Conservation (phyloP, 306 rosid species). For the Cicer yamashitae region DNA sequence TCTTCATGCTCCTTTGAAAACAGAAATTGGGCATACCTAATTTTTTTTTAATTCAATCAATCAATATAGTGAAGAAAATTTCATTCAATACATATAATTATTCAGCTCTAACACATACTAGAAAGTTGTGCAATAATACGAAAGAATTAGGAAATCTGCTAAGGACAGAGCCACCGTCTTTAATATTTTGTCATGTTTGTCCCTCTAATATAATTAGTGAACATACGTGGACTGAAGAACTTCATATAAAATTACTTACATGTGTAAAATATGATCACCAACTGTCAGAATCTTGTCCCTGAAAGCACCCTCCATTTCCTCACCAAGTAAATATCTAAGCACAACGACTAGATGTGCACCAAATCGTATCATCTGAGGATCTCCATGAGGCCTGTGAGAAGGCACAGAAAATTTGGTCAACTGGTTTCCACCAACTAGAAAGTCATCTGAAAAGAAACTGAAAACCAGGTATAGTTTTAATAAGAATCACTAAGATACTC, state of each 20-base stretch:
- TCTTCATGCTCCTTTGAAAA: conserved; percentile 96
- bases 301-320: conserved; percentile 76
- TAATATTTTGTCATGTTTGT: conserved; percentile 2
- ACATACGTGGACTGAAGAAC: conserved; percentile 1
- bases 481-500: neutral
- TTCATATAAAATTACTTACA: conserved; percentile 68
- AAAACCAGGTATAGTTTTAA: conserved; percentile 5
- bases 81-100: conserved; percentile 34
- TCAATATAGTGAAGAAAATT: conserved; percentile 23
- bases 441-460: conserved; percentile 15
- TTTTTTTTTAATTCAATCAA: conserved; percentile 39
- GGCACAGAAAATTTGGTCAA: conserved; percentile 41
- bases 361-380: conserved; percentile 96
- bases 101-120: conserved; percentile 26
- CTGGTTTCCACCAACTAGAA: conserved; percentile 41
- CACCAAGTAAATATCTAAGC: conserved; percentile 81
- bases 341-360: conserved; percentile 98
- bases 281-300: conserved; percentile 79
- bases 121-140: conserved; percentile 35
- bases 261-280: conserved; percentile 93
- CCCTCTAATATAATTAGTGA: conserved; percentile 29
- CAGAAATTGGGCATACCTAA: conserved; percentile 95
- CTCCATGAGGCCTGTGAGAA: conserved; percentile 81
- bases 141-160: conserved; percentile 32
- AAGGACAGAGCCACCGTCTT: conserved; percentile 28